These are phyloP conservation scores for Camellia oleifera DNA, from an alignment of 179 eudicot species.

Conservation along the genomic window DNA sequence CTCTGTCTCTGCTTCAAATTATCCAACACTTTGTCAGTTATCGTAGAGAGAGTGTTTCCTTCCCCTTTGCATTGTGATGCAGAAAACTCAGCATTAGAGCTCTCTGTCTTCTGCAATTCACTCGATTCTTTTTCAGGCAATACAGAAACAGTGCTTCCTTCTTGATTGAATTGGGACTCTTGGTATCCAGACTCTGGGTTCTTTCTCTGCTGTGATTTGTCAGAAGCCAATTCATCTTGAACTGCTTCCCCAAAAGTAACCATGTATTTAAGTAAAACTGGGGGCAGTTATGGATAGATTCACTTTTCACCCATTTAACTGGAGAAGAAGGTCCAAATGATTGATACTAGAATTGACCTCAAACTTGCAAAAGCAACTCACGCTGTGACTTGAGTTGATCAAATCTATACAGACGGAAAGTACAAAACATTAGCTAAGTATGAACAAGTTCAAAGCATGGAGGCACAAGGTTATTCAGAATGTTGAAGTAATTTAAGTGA, in stretches of 20 bases:
- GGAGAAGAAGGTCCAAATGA: constrained; percentile 8
- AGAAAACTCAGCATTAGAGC: not conserved
- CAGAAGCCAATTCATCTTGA: constrained; percentile 29
- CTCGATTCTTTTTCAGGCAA: constrained; percentile 5
- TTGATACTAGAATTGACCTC: constrained; percentile 1
- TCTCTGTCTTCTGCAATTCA: constrained; percentile 11
- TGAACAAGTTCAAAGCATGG: not conserved
- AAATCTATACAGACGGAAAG: constrained; percentile 8
- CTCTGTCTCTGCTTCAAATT: constrained; percentile 23
- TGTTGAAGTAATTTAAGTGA: not conserved
- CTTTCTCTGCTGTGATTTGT: constrained; percentile 20
- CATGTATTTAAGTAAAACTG: constrained; percentile 33
- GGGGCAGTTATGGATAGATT: constrained; percentile 1
- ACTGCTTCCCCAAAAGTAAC: constrained; percentile 40
- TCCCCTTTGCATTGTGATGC: constrained; percentile 19
- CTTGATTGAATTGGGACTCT: constrained; percentile 11
- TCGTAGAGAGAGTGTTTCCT: constrained; percentile 3
- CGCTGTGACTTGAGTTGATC: not conserved
- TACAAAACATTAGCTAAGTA: constrained; percentile 6
- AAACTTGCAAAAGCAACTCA: constrained; percentile 7
- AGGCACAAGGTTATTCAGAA: not conserved
- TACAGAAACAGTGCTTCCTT: constrained; percentile 15
- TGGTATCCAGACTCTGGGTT: constrained; percentile 13
- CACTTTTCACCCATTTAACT: constrained; percentile 6
- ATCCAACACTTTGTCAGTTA: constrained; percentile 19